Evolutionary conservation across 2,329 filamentous ascomycete genomes (phyloP).

Genomic region (Neonectria faginata): DNA sequence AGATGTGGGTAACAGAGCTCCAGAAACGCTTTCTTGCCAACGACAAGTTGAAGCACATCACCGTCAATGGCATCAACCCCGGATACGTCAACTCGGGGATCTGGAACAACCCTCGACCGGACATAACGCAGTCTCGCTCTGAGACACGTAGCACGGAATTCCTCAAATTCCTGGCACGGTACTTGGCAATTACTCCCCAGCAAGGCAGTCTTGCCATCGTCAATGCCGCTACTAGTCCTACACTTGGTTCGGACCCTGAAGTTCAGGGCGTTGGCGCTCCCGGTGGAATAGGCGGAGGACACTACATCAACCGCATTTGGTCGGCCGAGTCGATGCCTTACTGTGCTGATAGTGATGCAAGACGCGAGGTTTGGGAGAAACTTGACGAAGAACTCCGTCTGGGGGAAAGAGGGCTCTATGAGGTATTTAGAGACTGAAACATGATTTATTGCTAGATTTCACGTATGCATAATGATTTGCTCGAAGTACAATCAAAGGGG

Average conservation of each 20-base stretch:
- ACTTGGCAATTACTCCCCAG: background rate
- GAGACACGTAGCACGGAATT: background rate
- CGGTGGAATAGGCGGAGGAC: background rate
- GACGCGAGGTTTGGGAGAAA: constrained; percentile 1
- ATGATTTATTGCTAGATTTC: no score
- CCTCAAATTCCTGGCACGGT: background rate
- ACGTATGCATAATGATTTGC: no score
- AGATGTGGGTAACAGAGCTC: constrained; percentile 16
- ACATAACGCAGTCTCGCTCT: background rate
- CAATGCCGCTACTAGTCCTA: constrained; percentile 11
- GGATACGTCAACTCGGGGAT: constrained; percentile 14
- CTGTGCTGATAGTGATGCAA: constrained; percentile 7
- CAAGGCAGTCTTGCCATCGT: constrained; percentile 15
- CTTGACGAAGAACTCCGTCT: background rate
- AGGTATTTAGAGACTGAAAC: background rate
- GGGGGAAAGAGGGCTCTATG: background rate
- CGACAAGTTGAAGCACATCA: constrained; percentile 15
- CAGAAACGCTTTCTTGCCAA: constrained; percentile 3
- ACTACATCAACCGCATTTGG: constrained; percentile 20
- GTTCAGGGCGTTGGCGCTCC: background rate
- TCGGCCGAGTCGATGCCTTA: background rate
- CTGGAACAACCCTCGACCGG: constrained; percentile 8
- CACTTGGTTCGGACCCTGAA: background rate
- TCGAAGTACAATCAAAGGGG: no score
- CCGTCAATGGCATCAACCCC: constrained; percentile 14